Conservation (phyloP, 192 early-diverging fungal genomes). For the Obelidium mucronatum region DNA sequence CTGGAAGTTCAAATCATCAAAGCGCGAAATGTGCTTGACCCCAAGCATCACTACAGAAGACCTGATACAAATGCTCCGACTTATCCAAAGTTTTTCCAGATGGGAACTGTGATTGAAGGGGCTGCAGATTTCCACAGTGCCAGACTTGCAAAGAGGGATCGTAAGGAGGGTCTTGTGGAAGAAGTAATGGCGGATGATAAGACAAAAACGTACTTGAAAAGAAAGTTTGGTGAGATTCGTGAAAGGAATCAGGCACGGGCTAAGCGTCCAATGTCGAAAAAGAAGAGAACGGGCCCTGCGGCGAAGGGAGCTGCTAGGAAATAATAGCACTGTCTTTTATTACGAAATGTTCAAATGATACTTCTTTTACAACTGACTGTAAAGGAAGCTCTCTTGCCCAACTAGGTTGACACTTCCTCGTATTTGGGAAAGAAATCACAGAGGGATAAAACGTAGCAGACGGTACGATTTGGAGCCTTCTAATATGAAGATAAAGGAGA, state of each 20-base stretch:
- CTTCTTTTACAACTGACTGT: too few relatives aligned
- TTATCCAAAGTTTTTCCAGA: conserved; percentile 84
- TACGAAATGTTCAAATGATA: too few relatives aligned
- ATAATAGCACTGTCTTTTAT: too few relatives aligned
- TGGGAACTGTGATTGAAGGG: conserved; percentile 89
- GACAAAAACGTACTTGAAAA: conserved; percentile 83
- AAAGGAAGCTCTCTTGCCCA: too few relatives aligned
- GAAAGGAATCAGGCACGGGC: conserved; percentile 27
- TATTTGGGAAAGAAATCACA: too few relatives aligned
- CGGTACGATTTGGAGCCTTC: too few relatives aligned
- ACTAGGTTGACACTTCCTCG: too few relatives aligned
- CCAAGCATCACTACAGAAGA: conserved; percentile 91
- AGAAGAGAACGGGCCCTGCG: not conserved
- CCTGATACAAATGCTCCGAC: conserved; percentile 64
- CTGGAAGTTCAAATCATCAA: conserved; percentile 89
- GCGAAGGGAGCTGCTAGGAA: too few relatives aligned
- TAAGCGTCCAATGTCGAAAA: not conserved
- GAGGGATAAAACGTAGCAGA: too few relatives aligned
- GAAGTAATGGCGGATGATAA: conserved; percentile 84
- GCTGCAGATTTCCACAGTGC: conserved; percentile 77
- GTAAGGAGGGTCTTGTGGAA: conserved; percentile 83
- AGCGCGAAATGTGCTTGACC: conserved; percentile 86
- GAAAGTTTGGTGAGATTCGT: conserved; percentile 85
- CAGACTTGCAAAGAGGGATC: conserved; percentile 86
- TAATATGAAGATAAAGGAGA: too few relatives aligned